These are phyloP conservation scores for Colletotrichum tropicale DNA, from an alignment of 2,329 filamentous ascomycete genomes.

Conservation along the genomic window DNA sequence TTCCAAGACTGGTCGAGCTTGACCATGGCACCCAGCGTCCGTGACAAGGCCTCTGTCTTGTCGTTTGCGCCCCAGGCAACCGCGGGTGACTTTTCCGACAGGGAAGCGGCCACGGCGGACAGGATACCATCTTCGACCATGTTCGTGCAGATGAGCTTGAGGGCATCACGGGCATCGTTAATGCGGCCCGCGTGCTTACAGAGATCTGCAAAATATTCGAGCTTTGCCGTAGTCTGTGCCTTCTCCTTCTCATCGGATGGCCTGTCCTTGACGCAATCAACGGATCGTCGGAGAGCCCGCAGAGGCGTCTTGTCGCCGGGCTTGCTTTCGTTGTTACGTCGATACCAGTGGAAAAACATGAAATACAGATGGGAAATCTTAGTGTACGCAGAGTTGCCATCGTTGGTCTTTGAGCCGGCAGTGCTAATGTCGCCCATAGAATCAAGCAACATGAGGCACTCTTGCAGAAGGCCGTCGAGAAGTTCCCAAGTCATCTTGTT, in stretches of 20 bases:
- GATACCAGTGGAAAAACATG: conserved; percentile 44
- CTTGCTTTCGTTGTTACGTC: conserved; percentile 38
- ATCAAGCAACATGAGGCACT: conserved; percentile 59
- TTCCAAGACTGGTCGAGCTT: conserved; percentile 62
- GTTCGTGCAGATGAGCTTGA: conserved; percentile 65
- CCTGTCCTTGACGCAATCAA: conserved; percentile 64
- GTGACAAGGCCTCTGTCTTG: conserved; percentile 57
- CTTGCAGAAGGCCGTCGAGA: conserved; percentile 61
- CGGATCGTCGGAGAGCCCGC: conserved; percentile 65
- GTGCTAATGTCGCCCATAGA: conserved; percentile 48
- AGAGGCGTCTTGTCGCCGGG: conserved; percentile 49
- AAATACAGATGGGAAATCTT: conserved; percentile 78
- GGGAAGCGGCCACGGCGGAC: conserved; percentile 51
- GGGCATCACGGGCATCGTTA: conserved; percentile 62
- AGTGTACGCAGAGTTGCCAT: conserved; percentile 55
- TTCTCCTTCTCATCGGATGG: conserved; percentile 59
- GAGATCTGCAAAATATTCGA: conserved; percentile 70
- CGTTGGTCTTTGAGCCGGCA: conserved; percentile 27
- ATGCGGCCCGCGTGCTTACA: conserved; percentile 57
- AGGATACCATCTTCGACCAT: conserved; percentile 65
- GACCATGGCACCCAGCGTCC: conserved; percentile 63
- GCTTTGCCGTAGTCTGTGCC: conserved; percentile 65
- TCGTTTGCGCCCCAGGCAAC: conserved; percentile 58
- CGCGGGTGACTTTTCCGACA: conserved; percentile 54
- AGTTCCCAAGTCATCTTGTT: conserved; percentile 55